These are phyloP conservation scores for Suhomyces bribrorum DNA, from an alignment of 1,139 yeast species.

Conservation along the genomic window DNA sequence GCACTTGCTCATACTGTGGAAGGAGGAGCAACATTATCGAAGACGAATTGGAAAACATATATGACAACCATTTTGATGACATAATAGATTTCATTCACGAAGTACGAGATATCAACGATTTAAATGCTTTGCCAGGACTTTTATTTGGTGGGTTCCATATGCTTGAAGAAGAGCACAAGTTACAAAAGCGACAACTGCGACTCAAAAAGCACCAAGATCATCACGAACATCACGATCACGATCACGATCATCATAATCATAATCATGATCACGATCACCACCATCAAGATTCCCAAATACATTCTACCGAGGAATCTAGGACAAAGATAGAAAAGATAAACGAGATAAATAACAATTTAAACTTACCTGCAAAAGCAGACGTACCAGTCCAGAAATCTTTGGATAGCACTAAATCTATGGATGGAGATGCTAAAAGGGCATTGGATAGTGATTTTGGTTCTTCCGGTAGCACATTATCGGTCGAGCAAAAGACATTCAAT, in stretches of 20 bases:
- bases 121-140: slow-evolving; percentile 42
- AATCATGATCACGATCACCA: background rate
- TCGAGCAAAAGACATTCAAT: slow-evolving; percentile 20
- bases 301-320: slow-evolving; percentile 5
- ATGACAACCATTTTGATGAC: slow-evolving; percentile 61
- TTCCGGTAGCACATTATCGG: slow-evolving; percentile 2
- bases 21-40: slow-evolving; percentile 72
- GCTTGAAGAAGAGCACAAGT: slow-evolving; percentile 39
- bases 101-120: slow-evolving; percentile 42
- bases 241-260: slow-evolving; percentile 10
- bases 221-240: slow-evolving; percentile 1
- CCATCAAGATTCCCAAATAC: background rate
- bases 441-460: slow-evolving; percentile 10
- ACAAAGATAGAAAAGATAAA: slow-evolving; percentile 47
- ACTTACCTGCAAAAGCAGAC: slow-evolving; percentile 1
- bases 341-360: slow-evolving; percentile 36
- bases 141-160: slow-evolving; percentile 44
- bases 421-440: slow-evolving; percentile 2
- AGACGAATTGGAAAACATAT: slow-evolving; percentile 62
- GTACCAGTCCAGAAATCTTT: background rate
- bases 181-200: slow-evolving; percentile 32
- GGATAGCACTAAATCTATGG: background rate
- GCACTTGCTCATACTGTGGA: slow-evolving; percentile 83
- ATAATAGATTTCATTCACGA: slow-evolving; percentile 43
- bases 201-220: slow-evolving; percentile 15